A percentile compares a stretch with the other conserved stretches of the same genome.
Conservation (phyloP, 169 alveolate species). For the Cryptosporidium ryanae region DNA sequence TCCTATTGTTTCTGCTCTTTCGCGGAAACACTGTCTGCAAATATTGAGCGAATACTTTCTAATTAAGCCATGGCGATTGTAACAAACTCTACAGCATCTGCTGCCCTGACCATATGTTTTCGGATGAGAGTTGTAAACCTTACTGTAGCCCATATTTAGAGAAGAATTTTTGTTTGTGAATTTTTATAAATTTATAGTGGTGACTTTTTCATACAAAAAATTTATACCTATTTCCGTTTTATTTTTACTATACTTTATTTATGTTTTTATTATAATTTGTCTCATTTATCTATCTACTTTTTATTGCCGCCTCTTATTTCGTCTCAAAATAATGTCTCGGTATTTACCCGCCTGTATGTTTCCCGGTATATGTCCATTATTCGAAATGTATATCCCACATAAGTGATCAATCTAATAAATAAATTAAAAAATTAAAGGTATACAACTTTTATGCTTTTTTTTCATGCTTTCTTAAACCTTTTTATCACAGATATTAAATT, state of each 20-base stretch:
- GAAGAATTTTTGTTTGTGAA: background rate
- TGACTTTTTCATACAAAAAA: background rate
- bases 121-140: slow-evolving; percentile 83
- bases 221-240: background rate
- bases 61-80: slow-evolving; percentile 96
- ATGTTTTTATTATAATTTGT: background rate
- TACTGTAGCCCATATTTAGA: slow-evolving; percentile 69
- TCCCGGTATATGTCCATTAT: background rate
- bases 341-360: slow-evolving; percentile 5
- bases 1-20: slow-evolving; percentile 96
- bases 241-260: background rate
- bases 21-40: slow-evolving; percentile 99
- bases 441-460: too few relatives aligned
- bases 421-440: too few relatives aligned
- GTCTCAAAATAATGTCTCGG: slow-evolving; percentile 36
- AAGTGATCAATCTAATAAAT: too few relatives aligned
- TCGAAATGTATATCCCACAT: background rate
- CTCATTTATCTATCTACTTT: background rate
- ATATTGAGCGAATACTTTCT: slow-evolving; percentile 96
- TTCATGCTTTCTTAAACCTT: too few relatives aligned
- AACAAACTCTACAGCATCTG: slow-evolving; percentile 96
- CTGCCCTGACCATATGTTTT: slow-evolving; percentile 90
- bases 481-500: too few relatives aligned
- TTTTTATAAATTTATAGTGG: background rate
- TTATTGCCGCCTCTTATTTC: slow-evolving; percentile 16